These are phyloP conservation scores for Rhynchospora tenuis DNA, from an alignment of 176 grass and related monocot species.

Conservation along the genomic window DNA sequence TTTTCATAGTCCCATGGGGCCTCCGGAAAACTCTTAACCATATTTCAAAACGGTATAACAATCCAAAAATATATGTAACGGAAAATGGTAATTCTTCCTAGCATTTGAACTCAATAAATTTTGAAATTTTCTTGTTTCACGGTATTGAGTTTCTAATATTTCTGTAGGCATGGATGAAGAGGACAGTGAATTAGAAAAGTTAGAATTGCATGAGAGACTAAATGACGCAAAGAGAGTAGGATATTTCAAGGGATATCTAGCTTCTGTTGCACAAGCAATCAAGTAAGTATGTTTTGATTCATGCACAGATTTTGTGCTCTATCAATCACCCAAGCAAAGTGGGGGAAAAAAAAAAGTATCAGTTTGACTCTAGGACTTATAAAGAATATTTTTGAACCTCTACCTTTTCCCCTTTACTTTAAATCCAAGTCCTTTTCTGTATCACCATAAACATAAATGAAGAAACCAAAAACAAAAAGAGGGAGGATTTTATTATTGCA, in stretches of 20 bases:
- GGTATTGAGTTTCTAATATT: slow-evolving; percentile 7
- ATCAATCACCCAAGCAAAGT: not conserved
- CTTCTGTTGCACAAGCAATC: slow-evolving; percentile 62
- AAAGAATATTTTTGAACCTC: not conserved
- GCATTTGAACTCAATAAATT: not conserved
- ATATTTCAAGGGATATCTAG: slow-evolving; percentile 78
- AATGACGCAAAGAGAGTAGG: slow-evolving; percentile 70
- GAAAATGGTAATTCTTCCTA: slow-evolving; percentile 71
- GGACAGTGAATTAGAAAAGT: slow-evolving; percentile 46
- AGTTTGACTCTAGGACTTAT: not conserved
- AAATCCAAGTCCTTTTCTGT: not conserved
- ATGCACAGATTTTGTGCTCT: not conserved
- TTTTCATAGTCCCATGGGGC: slow-evolving; percentile 96
- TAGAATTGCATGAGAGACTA: slow-evolving; percentile 42
- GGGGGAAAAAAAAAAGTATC: not conserved
- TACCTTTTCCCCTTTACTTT: not conserved
- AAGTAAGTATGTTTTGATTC: slow-evolving; percentile 35
- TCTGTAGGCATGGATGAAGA: slow-evolving; percentile 93
- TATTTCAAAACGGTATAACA: slow-evolving; percentile 52
- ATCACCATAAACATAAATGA: not conserved
- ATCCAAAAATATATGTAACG: slow-evolving; percentile 70
- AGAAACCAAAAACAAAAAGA: not conserved
- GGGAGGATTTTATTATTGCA: not conserved
- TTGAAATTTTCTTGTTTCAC: not conserved
- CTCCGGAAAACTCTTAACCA: slow-evolving; percentile 64